Conservation (phyloP, 768 basidiomycete genomes). For the Leccinum boreale region DNA sequence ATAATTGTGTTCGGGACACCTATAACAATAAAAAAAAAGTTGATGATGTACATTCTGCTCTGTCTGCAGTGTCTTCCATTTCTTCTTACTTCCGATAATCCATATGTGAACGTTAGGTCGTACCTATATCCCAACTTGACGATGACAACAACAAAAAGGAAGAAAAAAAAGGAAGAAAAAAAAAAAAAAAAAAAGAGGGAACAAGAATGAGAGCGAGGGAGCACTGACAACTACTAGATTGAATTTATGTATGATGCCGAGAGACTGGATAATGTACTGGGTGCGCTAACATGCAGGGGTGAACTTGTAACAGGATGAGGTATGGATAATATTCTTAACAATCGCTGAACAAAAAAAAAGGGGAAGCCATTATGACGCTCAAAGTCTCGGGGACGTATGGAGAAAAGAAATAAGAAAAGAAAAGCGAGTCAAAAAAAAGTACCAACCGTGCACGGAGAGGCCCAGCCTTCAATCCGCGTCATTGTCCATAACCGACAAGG, state of each 20-base stretch:
- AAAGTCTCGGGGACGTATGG: neutral
- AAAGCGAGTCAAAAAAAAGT: neutral
- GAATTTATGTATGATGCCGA: slow-evolving; percentile 25
- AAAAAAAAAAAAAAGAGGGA: neutral
- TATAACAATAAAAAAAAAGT: neutral
- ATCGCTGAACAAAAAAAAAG: slow-evolving; percentile 6
- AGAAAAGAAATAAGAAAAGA: neutral
- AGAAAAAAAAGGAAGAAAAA: neutral
- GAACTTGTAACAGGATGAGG: slow-evolving; percentile 7
- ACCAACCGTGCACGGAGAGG: slow-evolving; percentile 22
- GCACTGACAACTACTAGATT: slow-evolving; percentile 22
- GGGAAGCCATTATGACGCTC: neutral
- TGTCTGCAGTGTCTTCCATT: slow-evolving; percentile 9
- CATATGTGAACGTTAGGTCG: slow-evolving; percentile 8
- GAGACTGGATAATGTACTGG: slow-evolving; percentile 27
- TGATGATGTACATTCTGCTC: neutral
- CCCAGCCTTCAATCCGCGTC: slow-evolving; percentile 30
- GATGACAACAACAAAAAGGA: slow-evolving; percentile 1
- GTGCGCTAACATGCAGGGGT: slow-evolving; percentile 19
- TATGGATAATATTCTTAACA: slow-evolving; percentile 14
- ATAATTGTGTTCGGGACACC: neutral
- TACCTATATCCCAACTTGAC: slow-evolving; percentile 18
- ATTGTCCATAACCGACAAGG: slow-evolving; percentile 11
- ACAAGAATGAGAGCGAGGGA: neutral
- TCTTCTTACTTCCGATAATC: slow-evolving; percentile 6